A percentile compares a stretch with the other conserved stretches of the same genome.
phyloP scores from a whole-genome alignment of 768 basidiomycete genomes.

The Rhizopogon vulgaris region DNA sequence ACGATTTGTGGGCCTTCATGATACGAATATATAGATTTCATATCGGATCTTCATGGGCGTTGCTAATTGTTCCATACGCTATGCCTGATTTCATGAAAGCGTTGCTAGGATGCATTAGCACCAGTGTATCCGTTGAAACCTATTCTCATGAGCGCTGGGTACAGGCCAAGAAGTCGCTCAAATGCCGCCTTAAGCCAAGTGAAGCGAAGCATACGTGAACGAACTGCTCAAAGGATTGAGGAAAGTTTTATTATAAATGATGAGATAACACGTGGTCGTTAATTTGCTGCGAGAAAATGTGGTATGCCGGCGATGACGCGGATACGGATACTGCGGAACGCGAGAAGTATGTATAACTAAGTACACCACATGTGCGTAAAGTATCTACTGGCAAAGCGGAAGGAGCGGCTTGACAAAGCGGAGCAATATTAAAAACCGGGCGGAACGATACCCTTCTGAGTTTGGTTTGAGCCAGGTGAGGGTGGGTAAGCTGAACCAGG shows the following conservation, averaged over 20 bases:
- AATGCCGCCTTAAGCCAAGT: slow-evolving; percentile 15
- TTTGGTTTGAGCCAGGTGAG: slow-evolving; percentile 33
- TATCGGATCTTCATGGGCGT: slow-evolving; percentile 11
- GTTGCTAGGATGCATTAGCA: slow-evolving; percentile 24
- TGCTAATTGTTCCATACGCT: slow-evolving; percentile 16
- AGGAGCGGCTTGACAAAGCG: background rate
- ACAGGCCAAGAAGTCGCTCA: slow-evolving; percentile 14
- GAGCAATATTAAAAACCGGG: slow-evolving; percentile 64
- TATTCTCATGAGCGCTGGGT: slow-evolving; percentile 16
- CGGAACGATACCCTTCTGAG: slow-evolving; percentile 60
- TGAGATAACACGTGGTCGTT: slow-evolving; percentile 17
- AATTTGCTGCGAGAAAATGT: slow-evolving; percentile 9
- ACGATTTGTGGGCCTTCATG: slow-evolving; percentile 20
- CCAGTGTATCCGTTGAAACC: slow-evolving; percentile 2
- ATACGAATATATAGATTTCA: slow-evolving; percentile 4
- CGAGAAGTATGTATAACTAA: slow-evolving; percentile 11
- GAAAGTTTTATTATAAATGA: slow-evolving; percentile 22
- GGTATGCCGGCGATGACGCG: slow-evolving; percentile 5
- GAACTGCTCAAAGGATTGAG: slow-evolving; percentile 6
- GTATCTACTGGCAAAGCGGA: slow-evolving; percentile 2
- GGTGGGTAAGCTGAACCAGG: slow-evolving; percentile 51
- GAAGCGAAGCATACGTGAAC: slow-evolving; percentile 11
- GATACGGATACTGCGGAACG: slow-evolving; percentile 10
- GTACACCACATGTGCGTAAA: slow-evolving; percentile 6
- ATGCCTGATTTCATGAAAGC: slow-evolving; percentile 16